phyloP scores from a whole-genome alignment of 1,139 yeast species.

The Sugiyamaella castrensis region DNA sequence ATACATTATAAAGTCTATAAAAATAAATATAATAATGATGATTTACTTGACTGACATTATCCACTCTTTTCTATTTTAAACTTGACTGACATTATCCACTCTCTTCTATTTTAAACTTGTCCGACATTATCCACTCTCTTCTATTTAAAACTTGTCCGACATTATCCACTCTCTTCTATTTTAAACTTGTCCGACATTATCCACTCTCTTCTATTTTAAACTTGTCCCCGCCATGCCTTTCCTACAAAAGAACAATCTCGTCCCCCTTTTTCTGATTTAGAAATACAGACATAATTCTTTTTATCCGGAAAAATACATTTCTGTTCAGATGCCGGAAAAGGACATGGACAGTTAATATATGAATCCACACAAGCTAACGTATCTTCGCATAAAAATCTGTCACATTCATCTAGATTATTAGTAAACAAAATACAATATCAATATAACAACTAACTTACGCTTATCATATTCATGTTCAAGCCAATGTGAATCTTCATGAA shows the following conservation, averaged over 20 bases:
- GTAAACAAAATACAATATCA: background rate
- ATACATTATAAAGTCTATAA: conserved; percentile 2
- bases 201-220: conserved; percentile 28
- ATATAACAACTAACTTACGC: conserved; percentile 23
- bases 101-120: conserved; percentile 30
- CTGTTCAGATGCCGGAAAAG: conserved; percentile 78
- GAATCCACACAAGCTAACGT: conserved; percentile 71
- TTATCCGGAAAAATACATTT: conserved; percentile 75
- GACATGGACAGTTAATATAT: conserved; percentile 82
- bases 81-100: background rate
- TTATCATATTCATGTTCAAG: conserved; percentile 37
- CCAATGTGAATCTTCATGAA: conserved; percentile 31
- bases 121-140: conserved; percentile 35
- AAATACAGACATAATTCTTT: conserved; percentile 67
- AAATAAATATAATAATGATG: background rate
- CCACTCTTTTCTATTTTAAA: background rate
- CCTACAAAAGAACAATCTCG: conserved; percentile 39
- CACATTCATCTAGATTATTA: conserved; percentile 43
- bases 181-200: background rate
- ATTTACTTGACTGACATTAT: too few relatives aligned
- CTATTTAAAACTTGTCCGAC: background rate
- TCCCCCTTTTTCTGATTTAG: conserved; percentile 54
- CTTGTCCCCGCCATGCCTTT: conserved; percentile 45
- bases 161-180: background rate
- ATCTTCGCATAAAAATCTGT: conserved; percentile 74